A percentile compares a stretch with the other conserved stretches of the same genome.
Conservation (phyloP, 2,329 filamentous ascomycete species). For the Cladosporium sp. region DNA sequence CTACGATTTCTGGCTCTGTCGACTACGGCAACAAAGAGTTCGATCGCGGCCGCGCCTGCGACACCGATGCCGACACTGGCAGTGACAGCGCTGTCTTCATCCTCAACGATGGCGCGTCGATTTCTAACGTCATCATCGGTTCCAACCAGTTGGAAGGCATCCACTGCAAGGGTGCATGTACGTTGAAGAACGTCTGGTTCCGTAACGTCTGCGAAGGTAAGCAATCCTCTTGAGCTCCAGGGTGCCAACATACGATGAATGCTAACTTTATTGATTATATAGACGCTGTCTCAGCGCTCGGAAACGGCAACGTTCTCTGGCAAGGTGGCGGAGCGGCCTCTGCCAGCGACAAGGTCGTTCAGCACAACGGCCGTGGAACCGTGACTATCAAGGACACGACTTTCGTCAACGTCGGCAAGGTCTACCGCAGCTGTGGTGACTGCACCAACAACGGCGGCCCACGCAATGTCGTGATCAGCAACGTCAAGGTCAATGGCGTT, state of each 20-base stretch:
- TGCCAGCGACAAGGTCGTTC: conserved; percentile 44
- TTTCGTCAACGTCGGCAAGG: conserved; percentile 13
- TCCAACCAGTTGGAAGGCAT: conserved; percentile 52
- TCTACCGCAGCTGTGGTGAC: conserved; percentile 16
- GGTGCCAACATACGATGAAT: neutral
- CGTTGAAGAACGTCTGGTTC: conserved; percentile 52
- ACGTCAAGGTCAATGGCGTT: conserved; percentile 24
- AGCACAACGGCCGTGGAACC: conserved; percentile 46
- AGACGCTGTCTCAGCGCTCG: conserved; percentile 41
- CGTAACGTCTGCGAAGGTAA: conserved; percentile 38
- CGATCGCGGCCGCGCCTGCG: conserved; percentile 22
- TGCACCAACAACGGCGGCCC: conserved; percentile 21
- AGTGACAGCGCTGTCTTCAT: conserved; percentile 51
- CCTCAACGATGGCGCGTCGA: conserved; percentile 51
- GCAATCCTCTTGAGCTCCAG: neutral
- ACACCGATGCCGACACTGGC: conserved; percentile 20
- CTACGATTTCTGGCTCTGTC: conserved; percentile 23
- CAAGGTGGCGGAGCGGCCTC: conserved; percentile 7
- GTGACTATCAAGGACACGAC: conserved; percentile 25
- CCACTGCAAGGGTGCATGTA: conserved; percentile 53
- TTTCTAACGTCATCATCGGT: conserved; percentile 57
- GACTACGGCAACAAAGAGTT: conserved; percentile 23
- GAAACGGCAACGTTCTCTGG: conserved; percentile 36
- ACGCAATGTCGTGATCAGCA: conserved; percentile 23
- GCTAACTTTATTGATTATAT: neutral